phyloP scores from a whole-genome alignment of 2,329 filamentous ascomycete species.

The Polytolypa hystricis region DNA sequence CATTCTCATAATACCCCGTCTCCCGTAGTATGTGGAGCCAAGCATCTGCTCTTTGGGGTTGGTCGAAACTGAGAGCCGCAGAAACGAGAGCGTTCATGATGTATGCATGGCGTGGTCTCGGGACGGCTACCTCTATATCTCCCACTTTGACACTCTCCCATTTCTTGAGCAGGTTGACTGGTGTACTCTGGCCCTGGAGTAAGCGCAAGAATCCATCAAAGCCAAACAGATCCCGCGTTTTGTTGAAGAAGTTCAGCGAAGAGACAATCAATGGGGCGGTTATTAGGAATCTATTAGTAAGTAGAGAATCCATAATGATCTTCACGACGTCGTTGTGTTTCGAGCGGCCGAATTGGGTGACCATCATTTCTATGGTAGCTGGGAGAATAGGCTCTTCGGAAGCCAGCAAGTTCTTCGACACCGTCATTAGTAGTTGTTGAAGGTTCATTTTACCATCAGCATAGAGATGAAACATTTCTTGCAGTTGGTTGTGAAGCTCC shows the following conservation, averaged over 20 bases:
- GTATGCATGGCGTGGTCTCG: constrained; percentile 21
- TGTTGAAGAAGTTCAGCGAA: constrained; percentile 28
- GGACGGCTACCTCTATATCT: constrained; percentile 26
- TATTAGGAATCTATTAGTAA: constrained; percentile 28
- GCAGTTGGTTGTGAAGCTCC: constrained; percentile 20
- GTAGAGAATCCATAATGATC: constrained; percentile 26
- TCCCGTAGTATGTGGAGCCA: constrained; percentile 27
- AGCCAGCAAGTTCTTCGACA: constrained; percentile 26
- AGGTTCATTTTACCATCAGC: constrained; percentile 21
- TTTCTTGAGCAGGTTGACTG: constrained; percentile 22
- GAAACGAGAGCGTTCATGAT: constrained; percentile 27
- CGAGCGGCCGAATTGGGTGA: constrained; percentile 27
- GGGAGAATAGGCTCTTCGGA: constrained; percentile 28
- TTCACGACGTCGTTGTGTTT: constrained; percentile 31
- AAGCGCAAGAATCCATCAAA: constrained; percentile 31
- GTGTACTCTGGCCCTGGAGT: constrained; percentile 22
- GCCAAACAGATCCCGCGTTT: constrained; percentile 29
- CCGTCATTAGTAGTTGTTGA: constrained; percentile 24
- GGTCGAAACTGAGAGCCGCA: constrained; percentile 29
- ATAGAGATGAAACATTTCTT: constrained; percentile 21
- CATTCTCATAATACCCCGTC: constrained; percentile 27
- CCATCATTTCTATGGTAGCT: constrained; percentile 22
- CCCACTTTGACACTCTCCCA: constrained; percentile 18
- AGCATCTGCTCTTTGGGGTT: constrained; percentile 30
- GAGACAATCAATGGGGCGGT: constrained; percentile 26